phyloP scores from a whole-genome alignment of 257 asterid genomes.

The Jasminum sambac region DNA sequence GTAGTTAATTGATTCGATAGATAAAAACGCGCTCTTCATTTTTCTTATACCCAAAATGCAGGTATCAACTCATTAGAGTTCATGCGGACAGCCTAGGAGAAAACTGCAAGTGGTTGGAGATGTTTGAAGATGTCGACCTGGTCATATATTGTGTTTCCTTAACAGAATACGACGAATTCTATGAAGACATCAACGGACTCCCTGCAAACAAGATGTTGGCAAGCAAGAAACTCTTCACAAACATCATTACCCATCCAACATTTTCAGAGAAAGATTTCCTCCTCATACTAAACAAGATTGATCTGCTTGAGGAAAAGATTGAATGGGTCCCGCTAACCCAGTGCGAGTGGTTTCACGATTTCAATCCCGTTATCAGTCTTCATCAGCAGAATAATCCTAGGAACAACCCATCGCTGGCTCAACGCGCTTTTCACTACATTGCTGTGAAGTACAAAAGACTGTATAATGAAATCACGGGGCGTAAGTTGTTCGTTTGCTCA shows the following conservation, averaged over 20 bases:
- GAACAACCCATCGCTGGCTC: conserved; percentile 58
- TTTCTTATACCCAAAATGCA: conserved; percentile 36
- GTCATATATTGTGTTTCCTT: conserved; percentile 73
- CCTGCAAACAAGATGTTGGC: conserved; percentile 68
- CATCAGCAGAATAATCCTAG: conserved; percentile 35
- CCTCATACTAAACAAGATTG: conserved; percentile 75
- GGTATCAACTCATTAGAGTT: conserved; percentile 78
- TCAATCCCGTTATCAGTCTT: conserved; percentile 63
- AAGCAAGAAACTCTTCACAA: conserved; percentile 60
- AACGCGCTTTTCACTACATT: conserved; percentile 71
- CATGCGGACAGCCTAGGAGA: conserved; percentile 70
- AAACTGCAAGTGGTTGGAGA: conserved; percentile 84
- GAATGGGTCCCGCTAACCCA: conserved; percentile 53
- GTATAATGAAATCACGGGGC: conserved; percentile 41
- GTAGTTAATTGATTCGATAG: not conserved
- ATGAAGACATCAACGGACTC: conserved; percentile 56
- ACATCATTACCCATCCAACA: conserved; percentile 51
- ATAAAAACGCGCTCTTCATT: not conserved
- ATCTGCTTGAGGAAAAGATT: conserved; percentile 71
- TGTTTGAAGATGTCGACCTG: conserved; percentile 80
- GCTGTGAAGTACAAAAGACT: conserved; percentile 72
- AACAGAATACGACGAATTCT: conserved; percentile 62
- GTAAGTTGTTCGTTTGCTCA: conserved; percentile 61
- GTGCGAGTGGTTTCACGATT: conserved; percentile 87
- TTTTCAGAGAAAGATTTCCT: conserved; percentile 59